These are phyloP conservation scores for Mucor lusitanicus DNA, from an alignment of 371 early-diverging fungal species.

Conservation along the genomic window DNA sequence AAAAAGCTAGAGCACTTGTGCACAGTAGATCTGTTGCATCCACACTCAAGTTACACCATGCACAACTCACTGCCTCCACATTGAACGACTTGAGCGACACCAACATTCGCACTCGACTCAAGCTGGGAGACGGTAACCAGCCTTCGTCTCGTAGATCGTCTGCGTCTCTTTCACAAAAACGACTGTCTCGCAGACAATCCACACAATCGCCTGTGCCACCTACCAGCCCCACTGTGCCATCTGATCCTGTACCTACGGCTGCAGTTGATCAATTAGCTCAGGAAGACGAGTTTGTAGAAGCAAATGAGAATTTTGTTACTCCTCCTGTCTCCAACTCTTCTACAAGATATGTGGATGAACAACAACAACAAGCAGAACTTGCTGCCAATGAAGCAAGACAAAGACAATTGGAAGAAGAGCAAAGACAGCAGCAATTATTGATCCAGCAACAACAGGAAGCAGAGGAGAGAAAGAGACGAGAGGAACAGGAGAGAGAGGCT, in stretches of 20 bases:
- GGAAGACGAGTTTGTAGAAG: constrained; percentile 40
- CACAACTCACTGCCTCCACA: constrained; percentile 53
- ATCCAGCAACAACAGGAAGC: constrained; percentile 13
- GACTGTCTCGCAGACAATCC: constrained; percentile 37
- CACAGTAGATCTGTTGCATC: constrained; percentile 72
- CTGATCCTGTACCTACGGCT: constrained; percentile 11
- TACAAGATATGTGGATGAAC: not conserved
- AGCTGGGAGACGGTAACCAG: constrained; percentile 39
- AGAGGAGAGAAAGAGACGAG: constrained; percentile 1
- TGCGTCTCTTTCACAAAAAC: constrained; percentile 36
- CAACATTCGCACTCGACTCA: constrained; percentile 43
- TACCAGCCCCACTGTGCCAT: constrained; percentile 13
- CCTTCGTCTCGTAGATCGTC: constrained; percentile 38
- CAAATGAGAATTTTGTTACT: constrained; percentile 27
- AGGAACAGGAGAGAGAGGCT: constrained; percentile 14
- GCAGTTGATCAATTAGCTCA: constrained; percentile 21
- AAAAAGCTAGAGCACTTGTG: constrained; percentile 68
- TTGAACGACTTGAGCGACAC: constrained; percentile 41
- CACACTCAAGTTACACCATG: constrained; percentile 55
- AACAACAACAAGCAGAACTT: not conserved
- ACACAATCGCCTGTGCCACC: constrained; percentile 22
- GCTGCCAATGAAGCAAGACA: constrained; percentile 4
- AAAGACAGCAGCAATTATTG: not conserved
- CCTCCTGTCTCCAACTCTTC: not conserved
- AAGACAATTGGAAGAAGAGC: constrained; percentile 11